A percentile compares a stretch with the other conserved stretches of the same genome.
Evolutionary conservation across 306 rosid genomes (phyloP).

Genomic region (Spatholobus suberectus): DNA sequence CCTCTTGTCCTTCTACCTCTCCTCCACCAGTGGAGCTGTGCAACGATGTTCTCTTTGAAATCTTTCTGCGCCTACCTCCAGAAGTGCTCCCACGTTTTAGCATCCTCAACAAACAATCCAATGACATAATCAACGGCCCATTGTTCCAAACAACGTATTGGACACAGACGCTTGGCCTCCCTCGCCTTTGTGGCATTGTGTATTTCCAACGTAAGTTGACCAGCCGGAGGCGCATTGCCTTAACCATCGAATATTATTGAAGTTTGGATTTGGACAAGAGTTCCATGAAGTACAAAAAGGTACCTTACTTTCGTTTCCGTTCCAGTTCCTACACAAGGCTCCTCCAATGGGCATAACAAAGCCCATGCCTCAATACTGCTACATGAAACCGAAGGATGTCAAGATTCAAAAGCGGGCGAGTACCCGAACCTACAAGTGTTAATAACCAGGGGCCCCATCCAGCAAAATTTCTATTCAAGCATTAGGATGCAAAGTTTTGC

Average conservation of each 20-base stretch:
- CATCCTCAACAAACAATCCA: constrained; percentile 32
- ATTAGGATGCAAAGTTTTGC: neutral
- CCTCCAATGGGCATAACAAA: no score
- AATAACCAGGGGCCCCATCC: neutral
- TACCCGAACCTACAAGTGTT: no score
- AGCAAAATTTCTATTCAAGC: neutral
- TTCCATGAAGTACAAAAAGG: no score
- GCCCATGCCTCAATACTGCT: no score
- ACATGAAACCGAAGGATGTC: neutral
- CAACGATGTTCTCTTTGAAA: constrained; percentile 38
- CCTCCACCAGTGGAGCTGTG: constrained; percentile 10
- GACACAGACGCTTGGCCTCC: constrained; percentile 35
- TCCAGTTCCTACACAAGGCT: no score
- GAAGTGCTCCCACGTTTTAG: constrained; percentile 32
- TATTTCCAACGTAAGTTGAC: constrained; percentile 36
- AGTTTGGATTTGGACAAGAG: neutral
- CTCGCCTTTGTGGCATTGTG: constrained; percentile 33
- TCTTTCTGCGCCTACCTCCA: constrained; percentile 37
- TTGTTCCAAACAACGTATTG: constrained; percentile 37
- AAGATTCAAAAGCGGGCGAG: neutral
- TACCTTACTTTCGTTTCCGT: no score
- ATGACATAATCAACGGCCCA: constrained; percentile 32
- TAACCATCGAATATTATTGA: neutral
- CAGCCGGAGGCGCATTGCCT: neutral
- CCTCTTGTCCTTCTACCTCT: neutral